phyloP scores from a whole-genome alignment of 495 filamentous ascomycete genomes.

The Lasiosphaeria hispida region DNA sequence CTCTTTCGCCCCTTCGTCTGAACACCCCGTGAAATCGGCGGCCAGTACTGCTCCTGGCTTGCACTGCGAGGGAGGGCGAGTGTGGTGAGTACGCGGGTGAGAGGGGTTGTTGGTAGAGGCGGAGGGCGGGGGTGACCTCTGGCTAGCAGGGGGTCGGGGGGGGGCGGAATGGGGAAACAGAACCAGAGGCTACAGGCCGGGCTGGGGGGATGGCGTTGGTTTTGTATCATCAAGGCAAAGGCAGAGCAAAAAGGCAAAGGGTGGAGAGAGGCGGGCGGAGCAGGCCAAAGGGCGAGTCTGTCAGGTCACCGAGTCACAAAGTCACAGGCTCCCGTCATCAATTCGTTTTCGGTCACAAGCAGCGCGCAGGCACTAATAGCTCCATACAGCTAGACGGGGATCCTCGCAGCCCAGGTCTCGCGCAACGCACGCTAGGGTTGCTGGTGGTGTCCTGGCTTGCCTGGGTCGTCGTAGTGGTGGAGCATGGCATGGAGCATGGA shows the following conservation, averaged over 20 bases:
- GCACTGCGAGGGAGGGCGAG: too few species aligned
- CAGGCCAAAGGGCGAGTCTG: slow-evolving; percentile 21
- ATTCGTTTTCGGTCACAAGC: slow-evolving; percentile 29
- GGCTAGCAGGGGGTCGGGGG: not conserved
- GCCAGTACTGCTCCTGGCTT: too few species aligned
- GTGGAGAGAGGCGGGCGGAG: slow-evolving; percentile 20
- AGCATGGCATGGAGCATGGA: not conserved
- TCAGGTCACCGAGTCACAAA: slow-evolving; percentile 29
- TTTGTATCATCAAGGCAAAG: slow-evolving; percentile 29
- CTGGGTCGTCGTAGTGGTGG: not conserved
- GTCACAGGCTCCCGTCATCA: slow-evolving; percentile 31
- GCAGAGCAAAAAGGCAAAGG: slow-evolving; percentile 15
- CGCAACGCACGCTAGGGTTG: slow-evolving; percentile 25
- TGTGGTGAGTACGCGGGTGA: not conserved
- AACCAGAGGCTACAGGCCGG: slow-evolving; percentile 3
- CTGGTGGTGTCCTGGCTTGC: slow-evolving; percentile 8
- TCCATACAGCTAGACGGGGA: slow-evolving; percentile 22
- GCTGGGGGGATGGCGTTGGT: slow-evolving; percentile 27
- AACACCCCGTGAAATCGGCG: too few species aligned
- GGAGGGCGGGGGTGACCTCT: slow-evolving; percentile 8
- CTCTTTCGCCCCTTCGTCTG: too few species aligned
- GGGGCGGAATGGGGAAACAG: slow-evolving; percentile 2
- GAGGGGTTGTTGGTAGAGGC: not conserved
- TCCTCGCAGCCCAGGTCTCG: slow-evolving; percentile 27
- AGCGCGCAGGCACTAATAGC: slow-evolving; percentile 20